Base-by-base conservation (phyloP, 805 yeast genomes). In the Candida berthetii region DNA sequence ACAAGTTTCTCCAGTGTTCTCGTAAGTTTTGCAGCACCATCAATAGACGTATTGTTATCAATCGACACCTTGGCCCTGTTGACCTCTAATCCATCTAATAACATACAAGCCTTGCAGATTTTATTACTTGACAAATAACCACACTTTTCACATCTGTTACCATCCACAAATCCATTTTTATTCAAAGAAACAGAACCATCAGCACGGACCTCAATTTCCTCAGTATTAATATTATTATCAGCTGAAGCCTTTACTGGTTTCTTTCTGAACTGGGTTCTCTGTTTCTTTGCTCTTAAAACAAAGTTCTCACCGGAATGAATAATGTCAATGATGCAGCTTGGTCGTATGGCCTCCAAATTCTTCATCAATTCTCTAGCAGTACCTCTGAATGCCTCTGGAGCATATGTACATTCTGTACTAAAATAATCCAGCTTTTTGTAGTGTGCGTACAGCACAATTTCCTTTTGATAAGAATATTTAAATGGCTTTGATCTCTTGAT, bases 351-450 rank as follows among this genome's bases (percentile, higher is more conserved):
- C 58, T 93, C 99, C 34, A 93, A 66, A 48, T 88, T 85, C 63
- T 93, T 93, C 71, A 93, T 80, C 22, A 93, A 69, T 44, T 89
- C 88, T 57, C 99, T 75, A 0, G 99, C 96, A 0, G 98, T 93
- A 16, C 99, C 99, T 50, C 99, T 71, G 56, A 93, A 93, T 0
- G 99, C 98, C 60, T 93, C 99, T 2, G 99, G 98, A 0, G 99
- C 96, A 65, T 93, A 93, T 0, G 96, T 83, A 60, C 99, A 93
- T 57, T 93, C 99, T 0, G 99, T 93, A 9, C 96, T 85, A 60
- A 93, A 93, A 58, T 93, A 93, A 64, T 93, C 99, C 39, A 93
- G 69, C 55, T 89, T 85, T 62, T 87, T 90, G 66, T 89, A 93
- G 58, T 93, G 99, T 2, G 99, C 99, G 64, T 93, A 93, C 15